A percentile compares a stretch with the other conserved stretches of the same genome.
These are phyloP conservation scores for Aspergillus pseudoglaucus DNA, from an alignment of 2,329 filamentous ascomycete species.

Conservation along the genomic window DNA sequence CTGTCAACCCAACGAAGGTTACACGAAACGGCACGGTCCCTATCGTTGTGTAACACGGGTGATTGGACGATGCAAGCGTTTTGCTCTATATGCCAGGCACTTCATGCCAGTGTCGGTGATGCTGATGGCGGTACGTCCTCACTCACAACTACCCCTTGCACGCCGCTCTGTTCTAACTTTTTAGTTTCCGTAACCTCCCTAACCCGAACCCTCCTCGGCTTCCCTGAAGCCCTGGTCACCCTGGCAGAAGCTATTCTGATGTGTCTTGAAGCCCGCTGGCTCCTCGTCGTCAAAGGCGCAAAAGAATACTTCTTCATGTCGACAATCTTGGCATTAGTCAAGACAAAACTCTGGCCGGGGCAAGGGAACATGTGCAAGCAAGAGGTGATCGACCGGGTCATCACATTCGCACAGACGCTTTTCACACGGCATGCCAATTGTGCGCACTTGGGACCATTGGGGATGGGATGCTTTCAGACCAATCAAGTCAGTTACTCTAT, in stretches of 20 bases:
- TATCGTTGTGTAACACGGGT: conserved; percentile 29
- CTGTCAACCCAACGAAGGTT: conserved; percentile 31
- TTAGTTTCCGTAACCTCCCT: conserved; percentile 11
- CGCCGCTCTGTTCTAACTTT: background rate
- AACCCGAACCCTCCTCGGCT: conserved; percentile 21
- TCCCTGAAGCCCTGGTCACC: conserved; percentile 28
- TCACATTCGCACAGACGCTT: conserved; percentile 29
- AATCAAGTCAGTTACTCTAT: conserved; percentile 18
- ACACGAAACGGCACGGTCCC: conserved; percentile 23
- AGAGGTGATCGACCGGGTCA: conserved; percentile 30
- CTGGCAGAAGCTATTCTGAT: conserved; percentile 26
- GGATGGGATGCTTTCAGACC: conserved; percentile 25
- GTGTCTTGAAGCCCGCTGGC: conserved; percentile 24
- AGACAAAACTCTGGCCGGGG: conserved; percentile 26
- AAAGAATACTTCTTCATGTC: conserved; percentile 37
- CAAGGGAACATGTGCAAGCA: conserved; percentile 30
- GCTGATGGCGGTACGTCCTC: conserved; percentile 16
- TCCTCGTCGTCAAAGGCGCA: conserved; percentile 30
- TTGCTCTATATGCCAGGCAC: conserved; percentile 31
- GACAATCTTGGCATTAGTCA: conserved; percentile 29
- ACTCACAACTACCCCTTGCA: background rate
- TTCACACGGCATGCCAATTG: conserved; percentile 29
- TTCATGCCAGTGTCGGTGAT: conserved; percentile 21
- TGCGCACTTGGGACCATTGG: conserved; percentile 22
- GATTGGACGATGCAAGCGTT: conserved; percentile 34